Evolutionary conservation across 306 rosid species (phyloP).

Genomic region (Ammopiptanthus mongolicus): DNA sequence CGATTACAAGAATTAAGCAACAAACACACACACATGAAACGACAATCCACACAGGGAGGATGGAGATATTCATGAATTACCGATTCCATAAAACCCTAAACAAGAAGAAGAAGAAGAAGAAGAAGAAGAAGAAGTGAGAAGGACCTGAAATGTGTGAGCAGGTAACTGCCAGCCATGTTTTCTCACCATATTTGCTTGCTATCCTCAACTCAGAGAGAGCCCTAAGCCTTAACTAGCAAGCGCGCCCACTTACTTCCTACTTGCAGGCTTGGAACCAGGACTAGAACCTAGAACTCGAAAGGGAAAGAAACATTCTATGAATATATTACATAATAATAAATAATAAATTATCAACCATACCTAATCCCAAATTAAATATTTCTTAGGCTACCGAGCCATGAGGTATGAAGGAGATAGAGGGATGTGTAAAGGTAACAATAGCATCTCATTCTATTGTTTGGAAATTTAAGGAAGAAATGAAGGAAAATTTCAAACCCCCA

Average conservation of each 20-base stretch:
- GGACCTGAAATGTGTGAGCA: conserved; percentile 96
- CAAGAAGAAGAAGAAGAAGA: conserved; percentile 3
- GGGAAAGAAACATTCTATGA: background rate
- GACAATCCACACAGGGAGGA: background rate
- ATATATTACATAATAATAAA: too few species aligned
- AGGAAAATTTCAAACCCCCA: too few species aligned
- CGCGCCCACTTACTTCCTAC: conserved; percentile 8
- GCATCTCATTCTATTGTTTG: too few species aligned
- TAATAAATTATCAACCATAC: too few species aligned
- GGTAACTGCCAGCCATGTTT: conserved; percentile 99
- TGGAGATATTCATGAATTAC: background rate
- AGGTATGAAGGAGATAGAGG: too few species aligned
- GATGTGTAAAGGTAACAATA: too few species aligned
- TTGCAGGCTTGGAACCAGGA: background rate
- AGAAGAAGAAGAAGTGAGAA: background rate
- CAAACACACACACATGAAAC: background rate
- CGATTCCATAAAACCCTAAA: conserved; percentile 40
- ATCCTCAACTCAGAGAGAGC: background rate
- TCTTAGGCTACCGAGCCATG: too few species aligned
- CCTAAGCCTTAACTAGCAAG: conserved; percentile 3
- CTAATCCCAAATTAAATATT: too few species aligned
- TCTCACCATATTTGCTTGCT: conserved; percentile 63
- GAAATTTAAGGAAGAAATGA: too few species aligned
- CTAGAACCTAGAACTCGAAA: background rate
- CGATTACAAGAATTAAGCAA: conserved; percentile 15